Percentiles rank a stretch among this genome's conserved stretches.
phyloP scores from a whole-genome alignment of 441 rosid species.

The Pelargonium fulgidum region DNA sequence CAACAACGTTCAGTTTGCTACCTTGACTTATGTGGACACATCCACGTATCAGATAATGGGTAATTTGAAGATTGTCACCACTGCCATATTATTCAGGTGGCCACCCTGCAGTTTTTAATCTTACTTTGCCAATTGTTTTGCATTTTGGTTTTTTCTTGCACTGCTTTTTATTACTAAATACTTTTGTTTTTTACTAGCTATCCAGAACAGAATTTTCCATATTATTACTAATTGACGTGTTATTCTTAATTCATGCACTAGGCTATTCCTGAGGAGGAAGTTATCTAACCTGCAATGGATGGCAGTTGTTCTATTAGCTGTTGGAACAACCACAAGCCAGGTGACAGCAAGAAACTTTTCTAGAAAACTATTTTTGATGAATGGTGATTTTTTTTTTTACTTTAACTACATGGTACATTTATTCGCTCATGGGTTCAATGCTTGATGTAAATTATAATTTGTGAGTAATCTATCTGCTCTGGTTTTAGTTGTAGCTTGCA shows the following conservation, averaged over 20 bases:
- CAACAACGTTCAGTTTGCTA: slow-evolving; percentile 75
- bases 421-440: background rate
- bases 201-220: background rate
- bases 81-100: slow-evolving; percentile 61
- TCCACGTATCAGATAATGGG: slow-evolving; percentile 85
- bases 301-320: slow-evolving; percentile 66
- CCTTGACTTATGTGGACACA: slow-evolving; percentile 61
- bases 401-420: background rate
- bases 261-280: slow-evolving; percentile 57
- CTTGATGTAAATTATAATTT: background rate
- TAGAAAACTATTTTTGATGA: background rate
- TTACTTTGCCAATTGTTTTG: background rate
- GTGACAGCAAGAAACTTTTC: slow-evolving; percentile 24
- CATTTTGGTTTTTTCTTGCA: background rate
- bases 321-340: slow-evolving; percentile 89
- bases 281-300: slow-evolving; percentile 71
- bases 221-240: background rate
- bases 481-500: slow-evolving; percentile 2
- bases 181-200: background rate
- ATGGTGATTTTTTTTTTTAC: background rate
- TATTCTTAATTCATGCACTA: slow-evolving; percentile 18
- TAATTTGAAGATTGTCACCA: slow-evolving; percentile 73
- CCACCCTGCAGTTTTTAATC: background rate
- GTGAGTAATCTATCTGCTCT: background rate
- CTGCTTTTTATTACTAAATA: background rate